A percentile compares a stretch with the other conserved stretches of the same genome.
phyloP scores from a whole-genome alignment of 176 grass and related monocot genomes.

The Melocanna baccifera region DNA sequence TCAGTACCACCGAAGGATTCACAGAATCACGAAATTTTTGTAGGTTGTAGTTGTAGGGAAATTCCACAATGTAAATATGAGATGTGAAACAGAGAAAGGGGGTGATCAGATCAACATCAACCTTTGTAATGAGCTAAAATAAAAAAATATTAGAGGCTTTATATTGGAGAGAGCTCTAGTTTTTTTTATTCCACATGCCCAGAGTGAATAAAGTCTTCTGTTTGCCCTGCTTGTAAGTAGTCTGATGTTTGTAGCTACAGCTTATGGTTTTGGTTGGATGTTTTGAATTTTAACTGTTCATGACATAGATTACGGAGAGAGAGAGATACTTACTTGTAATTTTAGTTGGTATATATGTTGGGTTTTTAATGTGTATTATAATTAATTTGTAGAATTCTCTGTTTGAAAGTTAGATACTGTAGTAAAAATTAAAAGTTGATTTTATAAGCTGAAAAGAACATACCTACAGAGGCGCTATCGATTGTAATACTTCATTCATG shows the following conservation, averaged over 20 bases:
- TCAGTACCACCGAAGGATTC: slow-evolving; percentile 58
- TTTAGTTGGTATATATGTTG: too few species aligned
- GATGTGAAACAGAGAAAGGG: slow-evolving; percentile 43
- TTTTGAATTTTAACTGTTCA: too few species aligned
- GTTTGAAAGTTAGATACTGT: too few species aligned
- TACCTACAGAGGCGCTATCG: too few species aligned
- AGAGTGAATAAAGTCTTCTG: slow-evolving; percentile 1
- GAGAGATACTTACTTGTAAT: too few species aligned
- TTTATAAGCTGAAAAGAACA: too few species aligned
- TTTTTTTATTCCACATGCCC: background rate
- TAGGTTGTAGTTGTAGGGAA: slow-evolving; percentile 53
- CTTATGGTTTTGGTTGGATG: too few species aligned
- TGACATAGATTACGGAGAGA: too few species aligned
- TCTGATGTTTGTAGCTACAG: too few species aligned
- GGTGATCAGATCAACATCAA: background rate
- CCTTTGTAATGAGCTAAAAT: slow-evolving; percentile 37
- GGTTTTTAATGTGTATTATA: too few species aligned
- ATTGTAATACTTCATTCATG: background rate
- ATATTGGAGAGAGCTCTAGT: slow-evolving; percentile 26
- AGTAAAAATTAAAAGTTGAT: too few species aligned
- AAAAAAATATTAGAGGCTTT: slow-evolving; percentile 37
- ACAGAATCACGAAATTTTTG: slow-evolving; percentile 52
- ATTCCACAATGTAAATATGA: slow-evolving; percentile 66
- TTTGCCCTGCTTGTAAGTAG: background rate
- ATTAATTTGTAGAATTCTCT: too few species aligned